Conservation (phyloP, 164 flowering plant genomes). For the Taxillus chinensis region DNA sequence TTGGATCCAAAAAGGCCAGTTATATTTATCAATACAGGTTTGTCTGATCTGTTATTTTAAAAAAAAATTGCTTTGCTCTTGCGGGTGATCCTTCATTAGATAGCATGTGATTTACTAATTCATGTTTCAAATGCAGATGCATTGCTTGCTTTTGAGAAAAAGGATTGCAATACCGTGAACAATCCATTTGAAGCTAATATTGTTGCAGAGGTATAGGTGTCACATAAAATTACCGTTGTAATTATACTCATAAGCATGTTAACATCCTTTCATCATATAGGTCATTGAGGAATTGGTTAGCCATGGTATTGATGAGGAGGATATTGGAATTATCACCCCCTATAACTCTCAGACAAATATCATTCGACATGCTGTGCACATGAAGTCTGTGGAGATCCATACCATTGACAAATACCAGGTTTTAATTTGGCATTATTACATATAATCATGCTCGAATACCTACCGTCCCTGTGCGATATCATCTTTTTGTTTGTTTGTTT, state of each 20-base stretch:
- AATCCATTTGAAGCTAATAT: constrained; percentile 73
- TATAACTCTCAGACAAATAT: constrained; percentile 81
- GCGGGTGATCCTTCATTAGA: neutral
- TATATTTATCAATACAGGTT: constrained; percentile 80
- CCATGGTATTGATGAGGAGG: constrained; percentile 48
- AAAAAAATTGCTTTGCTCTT: too few relatives aligned
- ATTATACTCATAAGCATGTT: neutral
- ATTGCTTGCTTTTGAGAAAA: constrained; percentile 67
- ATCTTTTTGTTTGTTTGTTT: neutral
- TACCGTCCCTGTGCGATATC: neutral
- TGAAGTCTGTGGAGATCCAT: constrained; percentile 74
- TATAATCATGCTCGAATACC: neutral
- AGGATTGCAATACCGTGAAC: constrained; percentile 54
- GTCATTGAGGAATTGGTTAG: constrained; percentile 36
- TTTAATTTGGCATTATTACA: neutral
- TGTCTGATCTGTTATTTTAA: neutral
- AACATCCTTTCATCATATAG: constrained; percentile 21
- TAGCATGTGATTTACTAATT: constrained; percentile 5
- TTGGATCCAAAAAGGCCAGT: constrained; percentile 60
- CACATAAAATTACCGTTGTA: neutral
- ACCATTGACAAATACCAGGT: constrained; percentile 99
- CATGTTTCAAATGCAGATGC: constrained; percentile 30
- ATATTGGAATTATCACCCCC: constrained; percentile 91
- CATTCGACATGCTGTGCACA: constrained; percentile 32
- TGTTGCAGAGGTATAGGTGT: constrained; percentile 48